Evolutionary conservation across 2,329 filamentous ascomycete genomes (phyloP), one percentile per base, ranked within the genome.

Genomic region (Colletotrichum sp.): DNA sequence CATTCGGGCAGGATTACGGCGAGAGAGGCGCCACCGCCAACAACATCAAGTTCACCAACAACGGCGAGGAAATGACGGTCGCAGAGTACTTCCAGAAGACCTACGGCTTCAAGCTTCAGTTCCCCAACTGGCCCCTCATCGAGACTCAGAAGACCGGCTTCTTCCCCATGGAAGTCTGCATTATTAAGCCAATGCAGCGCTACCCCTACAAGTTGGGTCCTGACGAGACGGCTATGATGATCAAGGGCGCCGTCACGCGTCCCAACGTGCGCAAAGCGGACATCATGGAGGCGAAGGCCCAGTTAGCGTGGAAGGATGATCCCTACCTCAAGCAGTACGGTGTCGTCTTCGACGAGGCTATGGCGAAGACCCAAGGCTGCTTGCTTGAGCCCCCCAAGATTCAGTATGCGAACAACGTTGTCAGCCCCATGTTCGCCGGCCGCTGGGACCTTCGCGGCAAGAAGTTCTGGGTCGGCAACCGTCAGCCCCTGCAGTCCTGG

Each of bases 381-480:
- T 82, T 98, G 1, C 87, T 99, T 0, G 87, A 89, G 0, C 89
- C 93, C 5, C 96, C 97, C 0, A 88, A 90, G 30, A 91, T 98
- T 12, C 87, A 92, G 56, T 98, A 95, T 80, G 91, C 86, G 2
- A 89, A 86, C 30, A 87, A 86, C 16, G 85, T 87, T 21, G 85
- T 88, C 7, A 91, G 93, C 71, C 94, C 95, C 3, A 89, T 91
- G 24, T 90, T 89, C 21, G 84, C 85, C 34, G 97, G 96, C 38
- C 93, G 95, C 28, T 99, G 97, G 97, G 95, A 98, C 82, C 88
- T 98, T 13, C 92, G 95, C 55, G 93, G 92, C 34, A 95, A 95
- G 84, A 93, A 94, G 83, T 76, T 98, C 98, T 82, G 88, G 93
- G 15, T 85, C 87, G 13, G 79, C 77, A 97, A 98, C 81, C 79